Conservation (phyloP, 2,329 filamentous ascomycete species). For the Monosporascus sp. region DNA sequence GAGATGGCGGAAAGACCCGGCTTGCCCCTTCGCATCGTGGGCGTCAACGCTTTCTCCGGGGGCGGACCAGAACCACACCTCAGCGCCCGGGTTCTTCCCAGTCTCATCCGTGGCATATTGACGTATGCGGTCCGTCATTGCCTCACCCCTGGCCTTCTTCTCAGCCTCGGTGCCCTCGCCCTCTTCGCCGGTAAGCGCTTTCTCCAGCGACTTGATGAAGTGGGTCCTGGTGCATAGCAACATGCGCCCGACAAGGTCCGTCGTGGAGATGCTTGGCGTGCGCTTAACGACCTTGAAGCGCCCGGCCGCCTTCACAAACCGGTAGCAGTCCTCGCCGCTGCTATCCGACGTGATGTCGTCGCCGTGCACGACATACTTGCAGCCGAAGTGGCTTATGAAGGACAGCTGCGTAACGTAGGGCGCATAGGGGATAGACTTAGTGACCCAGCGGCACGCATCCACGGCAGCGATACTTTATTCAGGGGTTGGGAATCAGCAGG, state of each 20-base stretch:
- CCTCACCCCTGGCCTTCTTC: conserved; percentile 55
- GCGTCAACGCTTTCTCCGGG: conserved; percentile 37
- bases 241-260: conserved; percentile 97
- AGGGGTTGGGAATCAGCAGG: conserved; percentile 19
- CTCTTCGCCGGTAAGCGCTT: conserved; percentile 64
- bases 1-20: conserved; percentile 61
- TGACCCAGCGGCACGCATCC: conserved; percentile 93
- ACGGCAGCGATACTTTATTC: conserved; percentile 71
- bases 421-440: conserved; percentile 73
- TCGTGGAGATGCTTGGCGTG: conserved; percentile 94
- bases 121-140: conserved; percentile 71
- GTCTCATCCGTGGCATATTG: conserved; percentile 87
- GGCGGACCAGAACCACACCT: conserved; percentile 80
- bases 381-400: conserved; percentile 95
- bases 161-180: conserved; percentile 66
- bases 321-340: conserved; percentile 92
- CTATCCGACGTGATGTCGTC: conserved; percentile 97
- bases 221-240: conserved; percentile 90
- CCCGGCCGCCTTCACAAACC: conserved; percentile 89
- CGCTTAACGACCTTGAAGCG: conserved; percentile 96
- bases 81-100: conserved; percentile 70
- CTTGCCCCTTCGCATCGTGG: conserved; percentile 49
- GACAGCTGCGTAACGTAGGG: conserved; percentile 92
- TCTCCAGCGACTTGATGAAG: conserved; percentile 78
- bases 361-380: conserved; percentile 91